phyloP scores from a whole-genome alignment of 2,329 filamentous ascomycete species.

The Penicillium sp. region DNA sequence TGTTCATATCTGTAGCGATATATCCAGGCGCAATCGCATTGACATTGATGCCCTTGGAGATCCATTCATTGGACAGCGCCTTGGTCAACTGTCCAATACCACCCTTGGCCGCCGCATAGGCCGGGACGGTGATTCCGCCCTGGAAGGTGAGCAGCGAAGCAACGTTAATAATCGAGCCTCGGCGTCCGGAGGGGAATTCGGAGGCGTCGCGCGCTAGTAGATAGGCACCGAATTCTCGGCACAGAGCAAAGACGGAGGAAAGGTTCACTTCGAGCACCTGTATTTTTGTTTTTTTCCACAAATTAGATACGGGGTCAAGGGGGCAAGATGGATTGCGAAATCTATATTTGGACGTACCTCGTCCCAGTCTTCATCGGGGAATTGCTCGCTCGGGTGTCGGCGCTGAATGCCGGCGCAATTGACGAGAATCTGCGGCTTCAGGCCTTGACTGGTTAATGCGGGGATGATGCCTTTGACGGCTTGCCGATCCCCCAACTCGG shows the following conservation, averaged over 20 bases:
- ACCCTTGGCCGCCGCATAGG: slow-evolving; percentile 38
- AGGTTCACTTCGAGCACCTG: slow-evolving; percentile 85
- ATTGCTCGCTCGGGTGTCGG: slow-evolving; percentile 72
- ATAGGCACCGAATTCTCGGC: slow-evolving; percentile 39
- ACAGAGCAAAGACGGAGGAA: slow-evolving; percentile 68
- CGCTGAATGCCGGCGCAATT: slow-evolving; percentile 88
- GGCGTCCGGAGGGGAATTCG: slow-evolving; percentile 30
- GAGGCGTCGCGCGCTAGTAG: slow-evolving; percentile 31
- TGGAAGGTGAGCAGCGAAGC: slow-evolving; percentile 80
- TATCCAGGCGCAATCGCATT: slow-evolving; percentile 62
- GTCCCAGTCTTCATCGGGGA: slow-evolving; percentile 76
- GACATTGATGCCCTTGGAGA: slow-evolving; percentile 55
- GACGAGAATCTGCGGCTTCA: slow-evolving; percentile 73
- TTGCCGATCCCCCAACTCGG: slow-evolving; percentile 45
- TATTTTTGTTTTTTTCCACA: not conserved
- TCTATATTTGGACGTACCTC: slow-evolving; percentile 49
- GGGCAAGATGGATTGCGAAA: not conserved
- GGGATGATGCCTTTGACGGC: slow-evolving; percentile 45
- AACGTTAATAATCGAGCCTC: slow-evolving; percentile 72
- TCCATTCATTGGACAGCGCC: slow-evolving; percentile 57
- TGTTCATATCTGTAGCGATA: slow-evolving; percentile 73
- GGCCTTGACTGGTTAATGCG: slow-evolving; percentile 42
- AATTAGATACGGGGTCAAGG: not conserved
- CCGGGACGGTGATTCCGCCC: slow-evolving; percentile 77
- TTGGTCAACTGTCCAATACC: slow-evolving; percentile 42